Base-by-base conservation (phyloP, 208 protist genomes). In the Trypanosoma melophagium region DNA sequence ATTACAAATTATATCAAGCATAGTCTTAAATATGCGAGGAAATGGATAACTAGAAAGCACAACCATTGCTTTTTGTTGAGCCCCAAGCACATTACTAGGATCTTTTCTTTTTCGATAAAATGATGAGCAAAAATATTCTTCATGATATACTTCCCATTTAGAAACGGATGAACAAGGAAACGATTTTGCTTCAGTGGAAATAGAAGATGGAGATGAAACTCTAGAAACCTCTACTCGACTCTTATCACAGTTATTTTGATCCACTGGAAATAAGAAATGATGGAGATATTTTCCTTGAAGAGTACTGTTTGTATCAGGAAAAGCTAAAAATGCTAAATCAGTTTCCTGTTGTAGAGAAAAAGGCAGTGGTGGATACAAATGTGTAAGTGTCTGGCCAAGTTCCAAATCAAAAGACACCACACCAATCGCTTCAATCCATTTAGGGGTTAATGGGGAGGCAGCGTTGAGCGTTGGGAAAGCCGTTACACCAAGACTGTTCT, bases 361-460 rank as follows among this genome's bases (percentile, higher is more conserved):
- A 16, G 25, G 49, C 14, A 76, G 25, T 4, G 60, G 69, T 51
- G 74, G 74, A 57, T 75, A 66, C 28, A 79, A 47, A 41, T 66
- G 65, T 9, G 71, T 53, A 17, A 79, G 28, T 25, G 47, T 65
- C 42, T 74, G 67, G 8, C 69, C 74, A 51, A 64, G 51, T 35
- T 70, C 49, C 21, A 76, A 28, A 63, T 76, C 60, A 54, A 79
- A 79, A n/a, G 54, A 64, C 3, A 79, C 69, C 31, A 76, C 28
- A 9, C 74, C 74, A 58, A 79, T 70, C 22, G 69, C 67, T 25
- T 63, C 56, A 41, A 79, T 57, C 74, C 74, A 79, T 17, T 65
- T 64, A 8, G 69, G 69, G 9, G 69, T 74, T 24, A 54, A 28
- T 35, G 66, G 40, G 10, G 66, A 52, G 5, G 47, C 7, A 3